A percentile compares a stretch with the other conserved stretches of the same genome.
These are phyloP conservation scores for Exophiala bonariae DNA, from an alignment of 2,329 filamentous ascomycete species.

Conservation along the genomic window DNA sequence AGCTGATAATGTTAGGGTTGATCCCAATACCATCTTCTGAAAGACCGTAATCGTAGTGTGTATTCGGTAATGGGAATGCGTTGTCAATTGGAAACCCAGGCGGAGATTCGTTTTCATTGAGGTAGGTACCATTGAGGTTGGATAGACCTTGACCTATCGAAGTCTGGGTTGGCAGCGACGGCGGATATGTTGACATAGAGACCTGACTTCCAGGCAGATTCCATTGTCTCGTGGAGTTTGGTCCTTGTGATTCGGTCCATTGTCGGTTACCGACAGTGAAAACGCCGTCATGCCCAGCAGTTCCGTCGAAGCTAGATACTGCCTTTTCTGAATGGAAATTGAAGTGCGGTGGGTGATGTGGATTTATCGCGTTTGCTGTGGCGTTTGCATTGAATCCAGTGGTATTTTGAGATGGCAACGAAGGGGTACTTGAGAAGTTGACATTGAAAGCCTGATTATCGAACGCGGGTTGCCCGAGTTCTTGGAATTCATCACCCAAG, in stretches of 20 bases:
- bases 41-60: no score
- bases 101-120: conserved; percentile 1
- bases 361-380: conserved; percentile 4
- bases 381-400: conserved; percentile 9
- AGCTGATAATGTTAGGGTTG: no score
- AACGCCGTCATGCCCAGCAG: conserved; percentile 3
- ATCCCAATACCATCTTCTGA: no score
- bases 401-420: conserved; percentile 11
- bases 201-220: conserved; percentile 1
- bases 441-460: conserved; percentile 18
- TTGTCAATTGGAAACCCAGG: conserved; percentile 9
- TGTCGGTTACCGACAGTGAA: conserved; percentile 7
- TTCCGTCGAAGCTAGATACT: conserved; percentile 1
- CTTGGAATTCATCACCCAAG: conserved; percentile 15
- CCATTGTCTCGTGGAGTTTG: conserved; percentile 6
- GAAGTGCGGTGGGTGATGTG: conserved; percentile 10
- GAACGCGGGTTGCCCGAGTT: conserved; percentile 3
- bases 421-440: conserved; percentile 10
- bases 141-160: neutral
- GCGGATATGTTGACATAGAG: conserved; percentile 6
- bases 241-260: conserved; percentile 2
- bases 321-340: conserved; percentile 9
- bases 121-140: neutral
- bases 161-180: neutral
- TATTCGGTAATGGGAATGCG: neutral